Conservation (phyloP, 192 early-diverging fungal species). For the Backusella tuberculispora region DNA sequence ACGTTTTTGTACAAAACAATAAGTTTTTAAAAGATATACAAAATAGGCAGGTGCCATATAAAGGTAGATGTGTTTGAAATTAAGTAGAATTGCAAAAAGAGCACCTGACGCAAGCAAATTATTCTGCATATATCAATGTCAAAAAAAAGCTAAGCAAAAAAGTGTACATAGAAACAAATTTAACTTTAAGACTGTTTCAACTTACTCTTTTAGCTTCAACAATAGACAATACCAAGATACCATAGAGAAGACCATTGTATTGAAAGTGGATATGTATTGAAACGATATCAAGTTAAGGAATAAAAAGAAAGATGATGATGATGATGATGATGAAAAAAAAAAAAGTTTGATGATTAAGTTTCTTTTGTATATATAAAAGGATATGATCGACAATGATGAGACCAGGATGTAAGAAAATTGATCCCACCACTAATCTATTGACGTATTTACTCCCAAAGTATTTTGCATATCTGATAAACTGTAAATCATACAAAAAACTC, state of each 20-base stretch:
- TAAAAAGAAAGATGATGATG: neutral
- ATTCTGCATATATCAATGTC: constrained; percentile 44
- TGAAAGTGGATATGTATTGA: constrained; percentile 86
- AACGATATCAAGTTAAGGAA: constrained; percentile 16
- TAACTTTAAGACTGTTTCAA: neutral
- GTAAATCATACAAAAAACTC: constrained; percentile 11
- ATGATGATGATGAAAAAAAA: no score
- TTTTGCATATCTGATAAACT: constrained; percentile 24
- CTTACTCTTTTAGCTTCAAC: constrained; percentile 68
- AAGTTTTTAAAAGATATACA: constrained; percentile 78
- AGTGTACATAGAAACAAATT: no score
- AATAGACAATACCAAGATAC: constrained; percentile 82
- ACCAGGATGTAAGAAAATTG: constrained; percentile 71
- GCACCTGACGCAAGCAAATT: constrained; percentile 67
- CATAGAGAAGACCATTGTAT: constrained; percentile 94
- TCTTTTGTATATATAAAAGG: constrained; percentile 22
- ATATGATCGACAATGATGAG: constrained; percentile 90
- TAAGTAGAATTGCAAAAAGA: constrained; percentile 86
- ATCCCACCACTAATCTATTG: constrained; percentile 55
- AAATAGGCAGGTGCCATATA: constrained; percentile 94
- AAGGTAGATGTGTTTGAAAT: constrained; percentile 98
- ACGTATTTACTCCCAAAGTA: constrained; percentile 33
- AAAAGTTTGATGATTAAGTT: no score
- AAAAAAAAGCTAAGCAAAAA: no score
- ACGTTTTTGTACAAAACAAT: constrained; percentile 62